Evolutionary conservation across 2,329 filamentous ascomycete genomes (phyloP), one percentile per base, ranked within the genome.

Genomic region (Trichoderma lentiforme): DNA sequence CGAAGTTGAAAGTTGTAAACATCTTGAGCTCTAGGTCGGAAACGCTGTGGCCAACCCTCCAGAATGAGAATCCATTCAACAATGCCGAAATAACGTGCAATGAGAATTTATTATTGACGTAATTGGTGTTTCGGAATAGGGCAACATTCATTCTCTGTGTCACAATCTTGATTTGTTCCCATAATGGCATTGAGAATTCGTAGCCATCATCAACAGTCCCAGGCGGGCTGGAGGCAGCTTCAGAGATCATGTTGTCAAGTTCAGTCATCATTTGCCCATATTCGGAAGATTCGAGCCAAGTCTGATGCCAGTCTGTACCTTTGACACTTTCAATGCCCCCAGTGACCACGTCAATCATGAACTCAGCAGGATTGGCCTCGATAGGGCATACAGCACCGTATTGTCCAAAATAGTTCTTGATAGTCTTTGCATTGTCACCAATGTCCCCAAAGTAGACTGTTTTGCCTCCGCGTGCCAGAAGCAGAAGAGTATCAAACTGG

Each of bases 281-380:
- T 76, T 93, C 86, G 1, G 87, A 83, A 0, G 89, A 93, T 24
- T 85, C 85, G 21, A 86, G 82, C 92, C 92, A 94, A 73, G 92
- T 87, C 36, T 92, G 84, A 77, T 90, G 90, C 91, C 90, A 93
- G 77, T 93, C 87, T 56, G 74, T 83, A 76, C 76, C 81, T 70
- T 81, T 0, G 83, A 85, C 1, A 86, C 76, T 51, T 80, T 78
- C 0, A 11, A 60, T 32, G 2, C 57, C 57, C 11, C 87, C 87
- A 2, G 87, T 86, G 14, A 86, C 85, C 18, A 86, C 84, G 63
- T 88, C 85, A 67, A 94, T 88, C 89, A 94, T 93, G 83, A 90
- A 92, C 78, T 94, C 92, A 0, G 92, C 92, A 1, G 91, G 91
- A 76, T 94, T 94, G n/a, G 88, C 88, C 0, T 89, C 87, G 0